Base-by-base conservation (phyloP, 2,329 filamentous ascomycete species). In the Aspergillus cejpii region DNA sequence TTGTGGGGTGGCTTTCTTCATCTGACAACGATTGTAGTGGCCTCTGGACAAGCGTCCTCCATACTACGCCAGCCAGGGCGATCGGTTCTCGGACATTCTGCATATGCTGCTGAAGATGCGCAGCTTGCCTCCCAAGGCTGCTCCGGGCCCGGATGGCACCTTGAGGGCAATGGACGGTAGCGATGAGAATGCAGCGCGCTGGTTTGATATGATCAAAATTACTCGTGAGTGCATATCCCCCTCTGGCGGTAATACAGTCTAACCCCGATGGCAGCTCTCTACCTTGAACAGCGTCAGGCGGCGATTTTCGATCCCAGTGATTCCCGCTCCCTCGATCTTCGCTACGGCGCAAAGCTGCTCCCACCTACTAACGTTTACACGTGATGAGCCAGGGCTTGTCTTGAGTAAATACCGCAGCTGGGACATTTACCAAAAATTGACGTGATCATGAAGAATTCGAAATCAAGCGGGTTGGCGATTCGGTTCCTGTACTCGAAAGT, bases 81-180 rank as follows among this genome's bases (percentile, higher is more conserved):
- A 78, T 43, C 70, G 70, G n/a, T 80, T 82, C 49, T 71, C 75
- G 15, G 73, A 78, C 41, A 74, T 80, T 24, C 62, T 81, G 3
- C 70, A 74, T 45, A 79, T 78, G 69, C 63, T 81, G 24, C 64
- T 81, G 38, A 75, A 75, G 50, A 79, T 81, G 73, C 75, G 79
- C 5, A 65, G 65, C 37, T 54, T 73, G n/a, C 66, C 68, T 10
- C 69, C 69, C 20, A 68, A 68, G 52, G 64, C 67, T 4, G 60
- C 44, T 21, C 55, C 69, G 17, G 57, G 64, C 17, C 57, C 60
- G 2, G 67, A 69, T 15, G 66, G 66, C n/a, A 52, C 64, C 8
- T 45, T 72, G 43, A 63, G 61, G 50, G 62, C 67, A 3, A 59
- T 62, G 6, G 64, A 70, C 8, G 63, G 60, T 7, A 67, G 63